Evolutionary conservation across 768 basidiomycete genomes (phyloP).

Genomic region (Naganishia vishniacii): DNA sequence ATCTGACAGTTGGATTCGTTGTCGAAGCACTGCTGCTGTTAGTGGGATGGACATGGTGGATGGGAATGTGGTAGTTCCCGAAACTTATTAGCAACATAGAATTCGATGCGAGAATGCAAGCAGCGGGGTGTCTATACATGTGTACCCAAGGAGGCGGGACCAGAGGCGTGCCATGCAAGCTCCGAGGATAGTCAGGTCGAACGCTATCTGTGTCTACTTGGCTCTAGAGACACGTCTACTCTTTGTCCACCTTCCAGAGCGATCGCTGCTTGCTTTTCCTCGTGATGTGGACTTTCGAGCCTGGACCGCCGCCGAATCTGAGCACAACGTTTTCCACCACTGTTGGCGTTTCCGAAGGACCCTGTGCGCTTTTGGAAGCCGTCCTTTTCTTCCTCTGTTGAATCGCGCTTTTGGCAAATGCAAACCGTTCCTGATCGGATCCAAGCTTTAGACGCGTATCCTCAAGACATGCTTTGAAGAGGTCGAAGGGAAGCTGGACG

Average conservation of each 20-base stretch:
- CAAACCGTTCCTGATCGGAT: constrained; percentile 79
- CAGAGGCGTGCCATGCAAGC: too few species aligned
- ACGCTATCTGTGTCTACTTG: background rate
- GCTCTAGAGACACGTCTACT: constrained; percentile 4
- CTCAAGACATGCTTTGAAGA: constrained; percentile 43
- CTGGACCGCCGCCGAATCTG: constrained; percentile 71
- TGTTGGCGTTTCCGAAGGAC: background rate
- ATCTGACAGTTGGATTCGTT: constrained; percentile 37
- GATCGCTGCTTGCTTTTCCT: constrained; percentile 68
- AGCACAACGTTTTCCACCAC: constrained; percentile 75
- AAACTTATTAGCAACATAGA: background rate
- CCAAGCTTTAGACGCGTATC: constrained; percentile 49
- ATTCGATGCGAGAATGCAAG: constrained; percentile 4
- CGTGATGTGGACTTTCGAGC: constrained; percentile 72
- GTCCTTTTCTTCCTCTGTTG: constrained; percentile 64
- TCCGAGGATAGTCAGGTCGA: background rate
- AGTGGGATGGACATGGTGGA: constrained; percentile 14
- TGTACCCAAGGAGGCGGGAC: too few species aligned
- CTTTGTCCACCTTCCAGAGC: constrained; percentile 53
- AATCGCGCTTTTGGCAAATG: constrained; percentile 85
- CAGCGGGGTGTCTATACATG: background rate
- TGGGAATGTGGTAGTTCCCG: constrained; percentile 15
- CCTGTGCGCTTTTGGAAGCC: constrained; percentile 58
- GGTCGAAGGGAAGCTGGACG: constrained; percentile 73
- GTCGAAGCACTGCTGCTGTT: constrained; percentile 24